Base-by-base conservation (phyloP, 371 early-diverging fungal genomes). In the Mucor mucedo region DNA sequence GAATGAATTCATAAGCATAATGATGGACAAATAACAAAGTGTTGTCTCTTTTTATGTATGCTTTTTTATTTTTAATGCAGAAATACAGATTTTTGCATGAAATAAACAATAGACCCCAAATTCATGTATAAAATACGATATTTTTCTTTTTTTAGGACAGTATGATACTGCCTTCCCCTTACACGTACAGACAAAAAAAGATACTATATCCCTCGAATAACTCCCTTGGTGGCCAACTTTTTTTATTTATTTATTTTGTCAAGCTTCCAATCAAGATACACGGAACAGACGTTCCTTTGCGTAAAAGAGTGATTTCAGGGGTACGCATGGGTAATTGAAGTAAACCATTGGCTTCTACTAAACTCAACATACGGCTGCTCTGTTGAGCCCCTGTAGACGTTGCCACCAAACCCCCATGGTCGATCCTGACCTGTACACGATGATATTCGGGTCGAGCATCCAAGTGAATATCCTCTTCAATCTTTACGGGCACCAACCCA, bases 371-470 rank as follows among this genome's bases (percentile, higher is more conserved):
- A 2, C 95, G 81, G 59, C 91, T 91, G 59, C 92, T 93, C 69
- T 86, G 87, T 76, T 95, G 95, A 1, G 79, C 71, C 28, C 89
- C 93, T 0, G 92, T 93, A 0, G 89, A 88, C 45, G 73, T 68
- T 11, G 87, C 95, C 7, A 81, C 55, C n/a, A 88, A 77, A 6
- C 45, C 55, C 13, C 35, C 69, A 28, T 10, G 16, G 11, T 29
- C 42, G 41, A 72, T 54, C 6, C 63, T 70, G 14, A 90, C 80
- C 13, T 77, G 71, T 0, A 87, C 90, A 9, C 96, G 87, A 52
- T 91, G 87, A 66, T 89, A 97, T 77, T 97, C 97, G 14, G 96
- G 97, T 14, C 96, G 78, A 14, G 83, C 69, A 73, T 96, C 97
- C 57, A 95, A 77, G 0, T 45, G 60, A 30, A 94, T 73, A 10